Base-by-base conservation (phyloP, 2,329 filamentous ascomycete species). In the Sarocladium kiliense region DNA sequence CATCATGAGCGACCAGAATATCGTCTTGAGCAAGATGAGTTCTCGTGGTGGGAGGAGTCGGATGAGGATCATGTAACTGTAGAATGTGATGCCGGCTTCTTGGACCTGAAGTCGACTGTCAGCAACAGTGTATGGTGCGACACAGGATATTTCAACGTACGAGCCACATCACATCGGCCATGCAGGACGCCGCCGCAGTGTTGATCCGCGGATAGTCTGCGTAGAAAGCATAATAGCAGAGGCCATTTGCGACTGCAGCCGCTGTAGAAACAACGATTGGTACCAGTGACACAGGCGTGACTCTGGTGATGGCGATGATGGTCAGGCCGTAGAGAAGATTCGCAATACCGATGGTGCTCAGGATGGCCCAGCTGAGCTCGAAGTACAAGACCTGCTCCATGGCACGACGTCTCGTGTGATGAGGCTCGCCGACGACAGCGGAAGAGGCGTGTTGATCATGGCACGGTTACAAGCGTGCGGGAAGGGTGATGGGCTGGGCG, bases 1-100 rank as follows among this genome's bases (percentile, higher is more conserved):
- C 1, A 76, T 68, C 30, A 86, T 68, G 58, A 86, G 80, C 3
- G 75, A 77, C 58, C 82, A 85, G 59, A 85, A 80, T 3, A 85
- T 73, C 2, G 66, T 65, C 36, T 76, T 71, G 56, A 82, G 82
- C 2, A 77, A 67, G 1, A 71, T 64, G 58, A 67, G 66, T 14
- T 63, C 62, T 19, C 61, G 61, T 53, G 74, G 72, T 55, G 73
- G 73, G 0, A 82, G 67, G 18, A 81, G 72, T 25, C 76, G 74
- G 14, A 70, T 74, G 0, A 82, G 69, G 55, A 80, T 79, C 30
- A 79, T 70, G 61, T 79, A 82, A 55, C 79, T 80, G 54, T 75
- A 76, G 50, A 76, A 73, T 0, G 73, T 75, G 26, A 76, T 54
- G 0, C 73, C 73, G 3, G 71, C 72, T 63, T 76, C 74, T 65